phyloP scores from a whole-genome alignment of 148 eudicot species.

The Camellia japonica region DNA sequence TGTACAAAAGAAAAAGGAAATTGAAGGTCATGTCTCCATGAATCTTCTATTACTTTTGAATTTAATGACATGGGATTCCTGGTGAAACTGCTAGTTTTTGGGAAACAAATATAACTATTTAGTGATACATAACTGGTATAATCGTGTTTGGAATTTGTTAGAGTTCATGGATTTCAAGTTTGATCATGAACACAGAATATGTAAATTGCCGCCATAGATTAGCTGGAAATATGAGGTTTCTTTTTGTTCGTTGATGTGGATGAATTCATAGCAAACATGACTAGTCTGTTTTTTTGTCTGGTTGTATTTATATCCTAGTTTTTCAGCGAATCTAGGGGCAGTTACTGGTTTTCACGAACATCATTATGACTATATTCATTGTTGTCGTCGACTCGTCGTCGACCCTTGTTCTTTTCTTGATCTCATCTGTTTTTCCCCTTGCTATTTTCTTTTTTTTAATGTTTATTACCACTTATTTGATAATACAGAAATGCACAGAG shows the following conservation, averaged over 20 bases:
- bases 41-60: not conserved
- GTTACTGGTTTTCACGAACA: not conserved
- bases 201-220: not conserved
- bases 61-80: not conserved
- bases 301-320: not conserved
- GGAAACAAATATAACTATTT: not conserved
- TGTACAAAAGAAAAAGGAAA: too few species aligned
- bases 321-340: not conserved
- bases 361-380: not conserved
- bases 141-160: not conserved
- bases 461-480: constrained; percentile 2
- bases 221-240: not conserved
- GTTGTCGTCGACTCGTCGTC: too few species aligned
- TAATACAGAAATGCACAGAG: constrained; percentile 51
- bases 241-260: not conserved
- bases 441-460: not conserved
- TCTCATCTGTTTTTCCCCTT: not conserved
- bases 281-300: not conserved
- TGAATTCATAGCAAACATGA: not conserved
- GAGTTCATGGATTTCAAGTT: not conserved
- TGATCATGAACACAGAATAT: not conserved
- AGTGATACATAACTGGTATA: not conserved
- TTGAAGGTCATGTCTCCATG: too few species aligned
- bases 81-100: not conserved
- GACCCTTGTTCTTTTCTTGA: not conserved